Conservation (phyloP, 2,329 filamentous ascomycete genomes). For the Akanthomyces lecanii region DNA sequence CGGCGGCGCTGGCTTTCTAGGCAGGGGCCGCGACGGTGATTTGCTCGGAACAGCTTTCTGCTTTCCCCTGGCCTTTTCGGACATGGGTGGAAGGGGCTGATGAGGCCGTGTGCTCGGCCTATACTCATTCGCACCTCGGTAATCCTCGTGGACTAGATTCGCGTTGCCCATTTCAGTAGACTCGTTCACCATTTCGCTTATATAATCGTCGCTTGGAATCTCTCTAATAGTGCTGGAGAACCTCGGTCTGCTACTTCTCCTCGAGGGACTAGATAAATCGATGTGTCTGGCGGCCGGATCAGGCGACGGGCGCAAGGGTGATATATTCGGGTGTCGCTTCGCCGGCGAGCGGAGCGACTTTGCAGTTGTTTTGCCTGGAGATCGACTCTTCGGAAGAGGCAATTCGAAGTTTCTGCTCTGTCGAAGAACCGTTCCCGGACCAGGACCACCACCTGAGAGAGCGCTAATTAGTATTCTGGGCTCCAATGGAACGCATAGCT, state of each 20-base stretch:
- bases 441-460: constrained; percentile 46
- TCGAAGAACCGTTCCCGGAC: constrained; percentile 49
- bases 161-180: constrained; percentile 41
- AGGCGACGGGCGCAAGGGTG: constrained; percentile 40
- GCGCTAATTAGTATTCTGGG: constrained; percentile 21
- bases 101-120: not conserved
- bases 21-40: not conserved
- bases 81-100: not conserved
- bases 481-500: constrained; percentile 14
- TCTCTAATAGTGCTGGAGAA: constrained; percentile 24
- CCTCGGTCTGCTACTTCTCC: constrained; percentile 8
- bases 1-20: not conserved
- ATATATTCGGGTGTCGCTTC: constrained; percentile 55
- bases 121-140: constrained; percentile 13
- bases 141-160: constrained; percentile 26
- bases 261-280: constrained; percentile 45
- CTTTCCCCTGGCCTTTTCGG: constrained; percentile 21
- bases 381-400: constrained; percentile 43
- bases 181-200: constrained; percentile 24
- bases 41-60: constrained; percentile 1
- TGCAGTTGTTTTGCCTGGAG: constrained; percentile 60
- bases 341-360: constrained; percentile 48
- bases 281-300: constrained; percentile 46
- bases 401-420: constrained; percentile 38
- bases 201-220: constrained; percentile 21